These are phyloP conservation scores for Moesziomyces sp. DNA, from an alignment of 1,284 basidiomycete species.

Conservation along the genomic window DNA sequence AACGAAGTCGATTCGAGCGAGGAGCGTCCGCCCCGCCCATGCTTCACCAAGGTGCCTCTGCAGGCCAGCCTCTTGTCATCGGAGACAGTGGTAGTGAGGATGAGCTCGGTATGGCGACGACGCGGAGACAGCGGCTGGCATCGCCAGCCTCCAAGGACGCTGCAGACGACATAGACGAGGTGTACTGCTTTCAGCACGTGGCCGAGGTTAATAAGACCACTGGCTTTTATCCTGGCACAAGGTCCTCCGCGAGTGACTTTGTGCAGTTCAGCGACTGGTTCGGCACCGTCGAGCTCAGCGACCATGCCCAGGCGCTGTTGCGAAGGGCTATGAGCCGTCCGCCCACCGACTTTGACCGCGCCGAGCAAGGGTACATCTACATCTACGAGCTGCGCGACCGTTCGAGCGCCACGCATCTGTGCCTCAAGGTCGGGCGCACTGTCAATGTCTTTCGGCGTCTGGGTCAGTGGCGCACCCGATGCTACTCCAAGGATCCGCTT, in stretches of 20 bases:
- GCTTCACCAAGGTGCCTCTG: neutral
- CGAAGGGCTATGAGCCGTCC: slow-evolving; percentile 30
- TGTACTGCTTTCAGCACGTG: slow-evolving; percentile 53
- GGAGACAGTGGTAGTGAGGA: slow-evolving; percentile 11
- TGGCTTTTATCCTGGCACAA: slow-evolving; percentile 33
- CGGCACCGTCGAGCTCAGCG: slow-evolving; percentile 4
- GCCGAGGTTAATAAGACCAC: slow-evolving; percentile 49
- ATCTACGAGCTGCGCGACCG: slow-evolving; percentile 51
- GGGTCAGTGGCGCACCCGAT: slow-evolving; percentile 45
- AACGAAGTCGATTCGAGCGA: slow-evolving; percentile 1
- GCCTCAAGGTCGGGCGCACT: slow-evolving; percentile 53
- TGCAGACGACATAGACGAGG: slow-evolving; percentile 20
- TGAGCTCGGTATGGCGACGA: neutral
- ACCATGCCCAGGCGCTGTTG: slow-evolving; percentile 35
- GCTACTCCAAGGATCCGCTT: slow-evolving; percentile 45
- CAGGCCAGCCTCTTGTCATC: slow-evolving; percentile 17
- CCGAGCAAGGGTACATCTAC: slow-evolving; percentile 52
- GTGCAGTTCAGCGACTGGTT: slow-evolving; percentile 24
- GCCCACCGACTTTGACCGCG: slow-evolving; percentile 15
- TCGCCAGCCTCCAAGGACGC: neutral
- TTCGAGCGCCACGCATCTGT: slow-evolving; percentile 19
- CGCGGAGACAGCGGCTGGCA: neutral
- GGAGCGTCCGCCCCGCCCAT: slow-evolving; percentile 8
- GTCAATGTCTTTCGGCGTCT: slow-evolving; percentile 44
- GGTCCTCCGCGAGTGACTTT: neutral